phyloP scores from a whole-genome alignment of 2,329 filamentous ascomycete genomes.

The Venturia asperata region DNA sequence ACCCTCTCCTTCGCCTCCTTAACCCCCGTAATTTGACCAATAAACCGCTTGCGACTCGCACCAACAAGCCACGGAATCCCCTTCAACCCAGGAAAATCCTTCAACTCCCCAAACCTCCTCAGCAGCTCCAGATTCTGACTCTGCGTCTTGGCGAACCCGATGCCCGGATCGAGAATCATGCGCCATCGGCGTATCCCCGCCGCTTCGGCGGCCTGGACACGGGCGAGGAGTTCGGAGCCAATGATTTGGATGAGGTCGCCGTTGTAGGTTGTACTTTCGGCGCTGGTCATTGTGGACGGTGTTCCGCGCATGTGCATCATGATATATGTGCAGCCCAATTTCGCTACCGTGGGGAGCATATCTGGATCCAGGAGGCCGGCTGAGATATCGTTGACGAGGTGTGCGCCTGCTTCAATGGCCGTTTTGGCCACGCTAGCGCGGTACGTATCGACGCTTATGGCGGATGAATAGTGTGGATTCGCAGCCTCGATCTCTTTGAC shows the following conservation, averaged over 20 bases:
- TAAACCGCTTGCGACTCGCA: conserved; percentile 80
- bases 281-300: conserved; percentile 68
- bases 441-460: conserved; percentile 89
- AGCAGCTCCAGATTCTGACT: conserved; percentile 78
- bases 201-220: conserved; percentile 66
- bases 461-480: conserved; percentile 39
- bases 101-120: conserved; percentile 55
- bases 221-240: conserved; percentile 58
- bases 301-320: conserved; percentile 94
- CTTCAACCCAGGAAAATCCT: conserved; percentile 44
- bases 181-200: conserved; percentile 88
- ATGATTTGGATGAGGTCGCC: conserved; percentile 60
- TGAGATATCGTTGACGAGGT: conserved; percentile 93
- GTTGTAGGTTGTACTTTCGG: conserved; percentile 57
- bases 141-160: conserved; percentile 84
- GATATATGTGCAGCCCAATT: conserved; percentile 68
- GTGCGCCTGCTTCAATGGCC: conserved; percentile 70
- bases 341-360: conserved; percentile 77
- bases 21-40: conserved; percentile 75
- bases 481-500: conserved; percentile 21
- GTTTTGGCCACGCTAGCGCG: conserved; percentile 72
- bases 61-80: conserved; percentile 85
- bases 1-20: conserved; percentile 60
- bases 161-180: conserved; percentile 86
- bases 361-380: conserved; percentile 60